Evolutionary conservation across 371 early-diverging fungal genomes (phyloP).

Genomic region (Mucor velutinosus): DNA sequence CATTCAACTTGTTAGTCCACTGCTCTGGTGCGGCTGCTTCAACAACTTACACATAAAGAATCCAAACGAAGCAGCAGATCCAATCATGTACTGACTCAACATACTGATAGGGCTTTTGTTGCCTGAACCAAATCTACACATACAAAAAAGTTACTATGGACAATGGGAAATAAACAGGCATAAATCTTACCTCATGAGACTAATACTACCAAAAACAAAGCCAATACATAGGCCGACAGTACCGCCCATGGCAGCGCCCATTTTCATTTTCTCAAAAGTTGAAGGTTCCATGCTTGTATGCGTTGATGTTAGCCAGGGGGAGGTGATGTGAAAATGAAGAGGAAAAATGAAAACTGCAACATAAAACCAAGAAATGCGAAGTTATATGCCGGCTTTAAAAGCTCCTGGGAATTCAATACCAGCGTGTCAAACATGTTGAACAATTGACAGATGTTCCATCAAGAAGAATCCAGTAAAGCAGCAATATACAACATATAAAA

Average conservation of each 20-base stretch:
- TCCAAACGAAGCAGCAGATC: constrained; percentile 59
- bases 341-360: neutral
- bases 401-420: neutral
- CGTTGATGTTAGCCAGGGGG: neutral
- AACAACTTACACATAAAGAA: constrained; percentile 53
- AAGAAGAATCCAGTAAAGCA: neutral
- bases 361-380: neutral
- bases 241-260: constrained; percentile 85
- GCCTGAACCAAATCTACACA: constrained; percentile 48
- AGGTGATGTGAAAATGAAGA: neutral
- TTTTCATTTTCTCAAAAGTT: constrained; percentile 73
- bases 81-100: constrained; percentile 54
- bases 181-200: constrained; percentile 62
- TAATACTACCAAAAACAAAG: constrained; percentile 74
- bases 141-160: neutral
- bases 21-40: neutral
- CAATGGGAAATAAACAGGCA: neutral
- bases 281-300: constrained; percentile 56
- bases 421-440: neutral
- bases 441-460: neutral
- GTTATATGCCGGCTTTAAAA: neutral
- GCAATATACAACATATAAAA: neutral
- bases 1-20: neutral
- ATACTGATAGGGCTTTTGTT: constrained; percentile 43
- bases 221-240: constrained; percentile 85